phyloP scores from a whole-genome alignment of 108 stramenopile genomes.

The Pseudonitzschia pungens region DNA sequence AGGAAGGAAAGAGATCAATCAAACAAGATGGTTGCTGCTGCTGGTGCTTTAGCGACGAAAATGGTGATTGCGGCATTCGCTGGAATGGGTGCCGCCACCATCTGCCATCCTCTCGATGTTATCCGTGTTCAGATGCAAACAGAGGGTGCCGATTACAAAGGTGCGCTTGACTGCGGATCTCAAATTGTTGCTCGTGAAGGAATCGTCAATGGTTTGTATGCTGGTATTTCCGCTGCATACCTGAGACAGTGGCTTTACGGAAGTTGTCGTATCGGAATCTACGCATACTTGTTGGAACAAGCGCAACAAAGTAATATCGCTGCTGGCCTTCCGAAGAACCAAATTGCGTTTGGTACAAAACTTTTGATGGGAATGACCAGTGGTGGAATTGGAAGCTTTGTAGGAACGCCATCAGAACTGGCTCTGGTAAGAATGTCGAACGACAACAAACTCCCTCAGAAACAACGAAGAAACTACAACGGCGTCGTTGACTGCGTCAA shows the following conservation, averaged over 20 bases:
- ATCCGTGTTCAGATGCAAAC: constrained; percentile 79
- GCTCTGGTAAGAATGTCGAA: constrained; percentile 72
- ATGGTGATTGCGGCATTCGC: constrained; percentile 71
- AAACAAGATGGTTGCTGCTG: constrained; percentile 40
- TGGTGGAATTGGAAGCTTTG: constrained; percentile 72
- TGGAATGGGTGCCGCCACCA: constrained; percentile 78
- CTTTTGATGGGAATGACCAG: constrained; percentile 63
- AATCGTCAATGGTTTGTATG: constrained; percentile 54
- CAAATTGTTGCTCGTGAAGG: constrained; percentile 47
- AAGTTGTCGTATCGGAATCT: constrained; percentile 70
- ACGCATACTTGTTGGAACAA: constrained; percentile 62
- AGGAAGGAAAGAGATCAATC: background rate
- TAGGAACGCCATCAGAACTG: constrained; percentile 70
- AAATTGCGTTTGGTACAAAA: constrained; percentile 53
- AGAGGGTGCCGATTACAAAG: constrained; percentile 34
- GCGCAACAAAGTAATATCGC: constrained; percentile 52
- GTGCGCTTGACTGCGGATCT: constrained; percentile 43
- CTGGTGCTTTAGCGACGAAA: constrained; percentile 34
- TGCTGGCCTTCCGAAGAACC: constrained; percentile 60
- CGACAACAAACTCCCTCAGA: constrained; percentile 62
- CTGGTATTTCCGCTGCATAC: constrained; percentile 70
- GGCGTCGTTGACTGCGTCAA: constrained; percentile 59
- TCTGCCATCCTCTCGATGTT: constrained; percentile 76
- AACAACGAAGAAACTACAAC: constrained; percentile 64
- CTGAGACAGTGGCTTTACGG: constrained; percentile 77